Conservation (phyloP, 495 filamentous ascomycete species). For the Neurospora africana region DNA sequence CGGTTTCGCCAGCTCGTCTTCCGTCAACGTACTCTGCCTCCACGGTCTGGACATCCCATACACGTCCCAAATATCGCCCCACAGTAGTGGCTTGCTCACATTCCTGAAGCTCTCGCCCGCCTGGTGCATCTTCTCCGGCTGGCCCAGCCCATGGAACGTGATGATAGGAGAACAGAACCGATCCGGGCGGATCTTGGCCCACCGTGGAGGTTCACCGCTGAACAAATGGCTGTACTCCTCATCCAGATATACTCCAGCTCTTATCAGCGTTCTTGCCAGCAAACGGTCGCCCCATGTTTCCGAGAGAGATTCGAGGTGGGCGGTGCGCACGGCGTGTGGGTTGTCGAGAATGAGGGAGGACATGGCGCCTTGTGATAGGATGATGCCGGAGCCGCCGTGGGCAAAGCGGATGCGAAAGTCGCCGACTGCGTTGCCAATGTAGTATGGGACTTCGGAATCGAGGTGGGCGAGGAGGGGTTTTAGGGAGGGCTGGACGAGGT, state of each 20-base stretch:
- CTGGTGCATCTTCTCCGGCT: slow-evolving; percentile 22
- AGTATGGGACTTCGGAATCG: slow-evolving; percentile 27
- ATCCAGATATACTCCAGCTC: slow-evolving; percentile 31
- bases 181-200: slow-evolving; percentile 30
- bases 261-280: slow-evolving; percentile 30
- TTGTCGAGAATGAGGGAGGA: slow-evolving; percentile 22
- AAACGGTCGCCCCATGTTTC: slow-evolving; percentile 35
- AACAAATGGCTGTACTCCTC: slow-evolving; percentile 36
- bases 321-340: slow-evolving; percentile 18
- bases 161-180: slow-evolving; percentile 31
- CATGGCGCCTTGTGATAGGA: slow-evolving; percentile 34
- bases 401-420: slow-evolving; percentile 37
- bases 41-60: slow-evolving; percentile 24
- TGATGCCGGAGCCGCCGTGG: slow-evolving; percentile 36
- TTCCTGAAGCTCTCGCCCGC: slow-evolving; percentile 26
- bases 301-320: slow-evolving; percentile 26
- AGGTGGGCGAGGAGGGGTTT: slow-evolving; percentile 28
- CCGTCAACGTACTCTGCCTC: slow-evolving; percentile 19
- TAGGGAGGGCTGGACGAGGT: slow-evolving; percentile 31
- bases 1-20: slow-evolving; percentile 11
- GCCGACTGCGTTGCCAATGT: slow-evolving; percentile 40
- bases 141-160: slow-evolving; percentile 29
- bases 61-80: slow-evolving; percentile 29
- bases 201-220: slow-evolving; percentile 33
- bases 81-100: slow-evolving; percentile 24